Percentiles rank a stretch among this genome's conserved stretches.
phyloP scores from a whole-genome alignment of 768 basidiomycete genomes.

The Russula earlei region DNA sequence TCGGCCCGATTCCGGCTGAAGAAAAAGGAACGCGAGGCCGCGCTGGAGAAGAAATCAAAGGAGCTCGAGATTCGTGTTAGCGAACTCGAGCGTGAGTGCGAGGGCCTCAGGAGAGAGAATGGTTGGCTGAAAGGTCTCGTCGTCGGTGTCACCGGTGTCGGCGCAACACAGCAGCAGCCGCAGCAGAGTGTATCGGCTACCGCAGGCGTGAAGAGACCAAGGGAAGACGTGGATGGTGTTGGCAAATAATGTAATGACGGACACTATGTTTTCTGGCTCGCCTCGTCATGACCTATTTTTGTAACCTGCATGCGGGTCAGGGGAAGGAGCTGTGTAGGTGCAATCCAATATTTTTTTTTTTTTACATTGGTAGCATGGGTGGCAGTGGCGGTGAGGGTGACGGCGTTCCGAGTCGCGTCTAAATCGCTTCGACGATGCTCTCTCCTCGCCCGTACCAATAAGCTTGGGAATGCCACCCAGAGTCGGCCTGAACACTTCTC shows the following conservation, averaged over 20 bases:
- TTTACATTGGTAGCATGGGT: neutral
- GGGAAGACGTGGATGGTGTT: slow-evolving; percentile 15
- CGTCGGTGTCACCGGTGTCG: slow-evolving; percentile 76
- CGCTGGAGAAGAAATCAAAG: slow-evolving; percentile 76
- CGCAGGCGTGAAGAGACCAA: slow-evolving; percentile 19
- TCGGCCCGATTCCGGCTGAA: slow-evolving; percentile 90
- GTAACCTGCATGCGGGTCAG: neutral
- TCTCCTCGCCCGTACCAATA: neutral
- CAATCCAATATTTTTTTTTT: neutral
- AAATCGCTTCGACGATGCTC: slow-evolving; percentile 9
- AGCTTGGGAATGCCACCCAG: slow-evolving; percentile 13
- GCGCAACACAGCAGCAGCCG: slow-evolving; percentile 26
- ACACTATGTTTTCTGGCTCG: neutral
- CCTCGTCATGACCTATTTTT: neutral
- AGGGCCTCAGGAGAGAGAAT: slow-evolving; percentile 79
- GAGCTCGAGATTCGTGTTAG: slow-evolving; percentile 71
- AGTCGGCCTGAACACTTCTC: slow-evolving; percentile 1
- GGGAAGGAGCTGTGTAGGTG: neutral
- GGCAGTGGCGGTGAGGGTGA: neutral
- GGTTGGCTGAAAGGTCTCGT: slow-evolving; percentile 88
- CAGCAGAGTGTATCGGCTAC: neutral
- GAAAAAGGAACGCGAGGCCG: slow-evolving; percentile 93
- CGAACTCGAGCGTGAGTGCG: slow-evolving; percentile 87
- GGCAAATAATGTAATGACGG: slow-evolving; percentile 4
- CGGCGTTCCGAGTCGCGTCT: neutral